phyloP scores from a whole-genome alignment of 176 grass and related monocot genomes.

The Phyllostachys edulis region DNA sequence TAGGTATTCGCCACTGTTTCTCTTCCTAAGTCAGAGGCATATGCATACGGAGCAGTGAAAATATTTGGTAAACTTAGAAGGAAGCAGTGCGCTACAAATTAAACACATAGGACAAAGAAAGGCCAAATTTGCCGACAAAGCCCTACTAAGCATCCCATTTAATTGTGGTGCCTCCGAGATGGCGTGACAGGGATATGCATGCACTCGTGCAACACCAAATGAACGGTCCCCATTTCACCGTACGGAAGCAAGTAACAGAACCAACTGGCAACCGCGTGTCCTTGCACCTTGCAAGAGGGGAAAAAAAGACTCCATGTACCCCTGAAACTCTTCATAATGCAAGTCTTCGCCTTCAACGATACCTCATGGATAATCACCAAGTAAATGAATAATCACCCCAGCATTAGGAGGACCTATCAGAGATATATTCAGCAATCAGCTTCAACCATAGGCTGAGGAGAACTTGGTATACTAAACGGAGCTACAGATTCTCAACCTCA shows the following conservation, averaged over 20 bases:
- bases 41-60: no score
- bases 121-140: not conserved
- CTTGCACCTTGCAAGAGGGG: not conserved
- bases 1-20: no score
- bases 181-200: not conserved
- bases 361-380: no score
- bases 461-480: not conserved
- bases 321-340: not conserved
- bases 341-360: not conserved
- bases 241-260: not conserved
- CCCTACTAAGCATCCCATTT: not conserved
- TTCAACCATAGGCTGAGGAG: not conserved
- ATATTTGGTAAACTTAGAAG: not conserved
- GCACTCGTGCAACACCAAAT: not conserved
- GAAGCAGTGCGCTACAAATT: not conserved
- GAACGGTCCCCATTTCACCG: not conserved
- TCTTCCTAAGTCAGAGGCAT: no score
- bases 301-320: not conserved
- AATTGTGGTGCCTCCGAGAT: not conserved
- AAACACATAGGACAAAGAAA: not conserved
- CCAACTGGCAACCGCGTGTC: not conserved
- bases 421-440: not conserved
- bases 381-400: no score
- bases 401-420: not conserved
- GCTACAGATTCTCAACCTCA: not conserved